A percentile compares a stretch with the other conserved stretches of the same genome.
These are phyloP conservation scores for Pyricularia sp. DNA, from an alignment of 2,329 filamentous ascomycete species.

Conservation along the genomic window DNA sequence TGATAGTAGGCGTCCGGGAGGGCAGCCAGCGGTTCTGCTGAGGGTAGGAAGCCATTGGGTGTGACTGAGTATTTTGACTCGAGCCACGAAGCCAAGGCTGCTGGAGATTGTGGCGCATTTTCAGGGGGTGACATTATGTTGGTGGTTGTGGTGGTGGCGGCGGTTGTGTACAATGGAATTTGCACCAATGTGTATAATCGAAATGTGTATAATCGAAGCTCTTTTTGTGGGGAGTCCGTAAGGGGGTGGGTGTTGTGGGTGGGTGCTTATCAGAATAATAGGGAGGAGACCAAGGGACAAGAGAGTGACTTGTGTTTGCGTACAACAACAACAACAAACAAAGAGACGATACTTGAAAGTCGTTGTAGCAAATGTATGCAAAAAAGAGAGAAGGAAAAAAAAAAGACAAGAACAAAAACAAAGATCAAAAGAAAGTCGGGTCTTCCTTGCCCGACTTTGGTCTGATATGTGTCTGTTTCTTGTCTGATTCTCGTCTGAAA, in stretches of 20 bases:
- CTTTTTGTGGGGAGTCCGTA: too few relatives aligned
- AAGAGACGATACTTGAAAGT: too few relatives aligned
- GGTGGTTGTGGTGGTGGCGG: not conserved
- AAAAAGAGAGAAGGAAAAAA: not conserved
- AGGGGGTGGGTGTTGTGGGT: too few relatives aligned
- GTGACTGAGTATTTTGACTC: conserved; percentile 26
- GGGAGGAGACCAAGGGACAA: too few relatives aligned
- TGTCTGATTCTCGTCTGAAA: too few relatives aligned
- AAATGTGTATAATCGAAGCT: too few relatives aligned
- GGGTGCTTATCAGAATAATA: not conserved
- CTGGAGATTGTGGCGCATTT: not conserved
- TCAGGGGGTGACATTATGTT: not conserved
- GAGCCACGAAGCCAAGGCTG: not conserved
- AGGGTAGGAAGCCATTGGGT: conserved; percentile 68
- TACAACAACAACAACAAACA: too few relatives aligned
- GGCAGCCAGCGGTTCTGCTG: conserved; percentile 52
- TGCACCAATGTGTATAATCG: too few relatives aligned
- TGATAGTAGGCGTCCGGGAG: conserved; percentile 66
- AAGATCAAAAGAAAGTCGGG: not conserved
- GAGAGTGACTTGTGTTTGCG: too few relatives aligned
- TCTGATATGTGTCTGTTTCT: too few relatives aligned
- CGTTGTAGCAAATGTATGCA: not conserved
- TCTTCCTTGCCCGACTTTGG: too few relatives aligned
- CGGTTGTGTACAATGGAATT: not conserved
- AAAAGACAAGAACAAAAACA: not conserved